Conservation (phyloP, 1,284 basidiomycete species). For the Cryptococcus wingfieldii region DNA sequence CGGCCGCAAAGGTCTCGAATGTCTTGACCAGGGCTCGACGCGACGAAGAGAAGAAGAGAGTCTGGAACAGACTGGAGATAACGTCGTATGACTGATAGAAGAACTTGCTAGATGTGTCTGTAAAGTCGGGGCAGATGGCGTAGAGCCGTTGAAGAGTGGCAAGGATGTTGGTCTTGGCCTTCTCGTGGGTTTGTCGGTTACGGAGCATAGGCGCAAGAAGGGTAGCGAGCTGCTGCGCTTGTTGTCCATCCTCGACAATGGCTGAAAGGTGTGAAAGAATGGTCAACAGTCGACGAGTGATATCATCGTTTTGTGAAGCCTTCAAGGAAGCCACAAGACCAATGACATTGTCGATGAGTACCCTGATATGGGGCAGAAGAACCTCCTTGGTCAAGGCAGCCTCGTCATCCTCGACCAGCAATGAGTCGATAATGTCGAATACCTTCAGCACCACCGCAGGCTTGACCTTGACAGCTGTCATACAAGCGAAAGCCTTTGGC, state of each 20-base stretch:
- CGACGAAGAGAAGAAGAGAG: slow-evolving; percentile 64
- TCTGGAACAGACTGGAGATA: slow-evolving; percentile 70
- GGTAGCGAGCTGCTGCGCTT: slow-evolving; percentile 69
- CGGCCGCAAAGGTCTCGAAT: slow-evolving; percentile 59
- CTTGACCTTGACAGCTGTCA: slow-evolving; percentile 81
- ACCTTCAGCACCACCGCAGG: slow-evolving; percentile 72
- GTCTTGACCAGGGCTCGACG: slow-evolving; percentile 64
- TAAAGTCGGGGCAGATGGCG: slow-evolving; percentile 65
- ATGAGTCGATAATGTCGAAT: slow-evolving; percentile 78
- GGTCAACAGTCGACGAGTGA: slow-evolving; percentile 75
- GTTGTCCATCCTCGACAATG: slow-evolving; percentile 64
- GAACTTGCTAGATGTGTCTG: slow-evolving; percentile 53
- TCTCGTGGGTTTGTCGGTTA: slow-evolving; percentile 77
- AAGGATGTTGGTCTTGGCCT: slow-evolving; percentile 79
- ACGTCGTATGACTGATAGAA: slow-evolving; percentile 63
- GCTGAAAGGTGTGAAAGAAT: slow-evolving; percentile 77
- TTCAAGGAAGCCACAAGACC: slow-evolving; percentile 61
- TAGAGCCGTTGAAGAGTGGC: slow-evolving; percentile 71
- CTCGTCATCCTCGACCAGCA: slow-evolving; percentile 52
- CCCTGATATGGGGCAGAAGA: slow-evolving; percentile 70
- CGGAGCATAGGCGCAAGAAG: slow-evolving; percentile 79
- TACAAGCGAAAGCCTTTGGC: slow-evolving; percentile 73
- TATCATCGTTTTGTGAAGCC: slow-evolving; percentile 57
- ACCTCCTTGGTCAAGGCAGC: slow-evolving; percentile 51
- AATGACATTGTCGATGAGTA: slow-evolving; percentile 70